Evolutionary conservation across 805 yeast genomes (phyloP), one percentile per base, ranked within the genome.

Genomic region (Saccharomycopsis malanga): DNA sequence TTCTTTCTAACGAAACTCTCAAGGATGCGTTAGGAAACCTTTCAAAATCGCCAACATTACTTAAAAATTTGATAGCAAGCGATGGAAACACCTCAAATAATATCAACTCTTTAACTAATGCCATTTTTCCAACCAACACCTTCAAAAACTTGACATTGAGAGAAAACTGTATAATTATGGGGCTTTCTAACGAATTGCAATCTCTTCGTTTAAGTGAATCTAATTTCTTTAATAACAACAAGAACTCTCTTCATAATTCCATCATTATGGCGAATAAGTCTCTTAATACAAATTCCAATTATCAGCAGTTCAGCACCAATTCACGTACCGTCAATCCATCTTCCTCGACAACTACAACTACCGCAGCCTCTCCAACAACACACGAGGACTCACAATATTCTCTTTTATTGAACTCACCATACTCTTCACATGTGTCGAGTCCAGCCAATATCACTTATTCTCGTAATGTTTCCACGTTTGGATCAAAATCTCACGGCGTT

Each of bases 211-310:
- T 53, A 27, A 49, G 51, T 15, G 48, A 43, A 42, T 20, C 44
- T 27, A 17, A 41, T 18, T 48, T 60, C 3, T 59, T 59, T 42
- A 56, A 60, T 22, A 62, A 69, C 30, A 64, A 67, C 53, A 67
- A 67, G 42, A 67, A 70, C 50, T 63, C 66, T 23, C 57, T 77
- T 7, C 82, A 77, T 52, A 75, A 76, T 56, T 67, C 79, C 0
- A 71, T 76, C 17, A 76, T 77, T 14, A 64, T 76, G 54, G 68
- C 74, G 6, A 76, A 75, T 54, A 74, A 72, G 55, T 67, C 68
- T 20, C 59, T 63, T 45, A 63, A 61, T 42, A 39, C 54, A 45
- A 46, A 53, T 37, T 44, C 36, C 38, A 57, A 34, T 47, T 53
- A 54, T 45, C 54, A 58, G 24, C 56, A 44, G 39, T 52, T 43